Percentiles rank a stretch among this genome's conserved stretches.
phyloP scores from a whole-genome alignment of 306 rosid genomes.

The Cicer arietinum region DNA sequence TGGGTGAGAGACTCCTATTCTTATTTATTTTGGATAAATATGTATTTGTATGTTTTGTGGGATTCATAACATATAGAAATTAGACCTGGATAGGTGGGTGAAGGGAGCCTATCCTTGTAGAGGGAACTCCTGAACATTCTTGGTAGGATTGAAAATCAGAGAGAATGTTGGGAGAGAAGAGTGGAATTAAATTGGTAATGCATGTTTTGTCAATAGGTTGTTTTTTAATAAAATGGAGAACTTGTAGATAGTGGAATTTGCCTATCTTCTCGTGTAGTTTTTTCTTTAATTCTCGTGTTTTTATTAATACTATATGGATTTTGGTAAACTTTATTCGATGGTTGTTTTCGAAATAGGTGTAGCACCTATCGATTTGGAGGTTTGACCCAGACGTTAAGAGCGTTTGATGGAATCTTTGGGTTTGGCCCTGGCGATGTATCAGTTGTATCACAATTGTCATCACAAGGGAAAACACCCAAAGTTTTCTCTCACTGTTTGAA shows the following conservation, averaged over 20 bases:
- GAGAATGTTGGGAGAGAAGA: too few species aligned
- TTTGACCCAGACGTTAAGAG: conserved; percentile 78
- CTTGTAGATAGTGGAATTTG: not conserved
- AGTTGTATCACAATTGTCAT: conserved; percentile 80
- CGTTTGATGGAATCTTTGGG: conserved; percentile 48
- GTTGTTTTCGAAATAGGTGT: conserved; percentile 67
- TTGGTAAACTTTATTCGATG: too few species aligned
- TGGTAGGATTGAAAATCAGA: too few species aligned
- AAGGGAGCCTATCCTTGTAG: not conserved
- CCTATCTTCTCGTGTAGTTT: not conserved
- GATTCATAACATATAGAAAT: not conserved
- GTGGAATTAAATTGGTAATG: too few species aligned
- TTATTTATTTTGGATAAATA: not conserved
- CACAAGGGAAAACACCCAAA: conserved; percentile 75
- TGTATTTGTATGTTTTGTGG: not conserved
- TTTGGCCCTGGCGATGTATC: conserved; percentile 81
- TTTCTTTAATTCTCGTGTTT: not conserved
- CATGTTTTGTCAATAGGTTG: not conserved
- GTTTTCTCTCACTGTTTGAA: conserved; percentile 89
- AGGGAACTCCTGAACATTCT: not conserved
- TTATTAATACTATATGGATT: not conserved
- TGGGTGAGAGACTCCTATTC: conserved; percentile 67
- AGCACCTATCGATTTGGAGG: conserved; percentile 81
- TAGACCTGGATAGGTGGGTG: conserved; percentile 33
- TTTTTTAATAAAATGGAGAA: not conserved